Evolutionary conservation across 106 monocot genomes (phyloP), one percentile per base, ranked within the genome.

Genomic region (Phalaenopsis aphrodite): DNA sequence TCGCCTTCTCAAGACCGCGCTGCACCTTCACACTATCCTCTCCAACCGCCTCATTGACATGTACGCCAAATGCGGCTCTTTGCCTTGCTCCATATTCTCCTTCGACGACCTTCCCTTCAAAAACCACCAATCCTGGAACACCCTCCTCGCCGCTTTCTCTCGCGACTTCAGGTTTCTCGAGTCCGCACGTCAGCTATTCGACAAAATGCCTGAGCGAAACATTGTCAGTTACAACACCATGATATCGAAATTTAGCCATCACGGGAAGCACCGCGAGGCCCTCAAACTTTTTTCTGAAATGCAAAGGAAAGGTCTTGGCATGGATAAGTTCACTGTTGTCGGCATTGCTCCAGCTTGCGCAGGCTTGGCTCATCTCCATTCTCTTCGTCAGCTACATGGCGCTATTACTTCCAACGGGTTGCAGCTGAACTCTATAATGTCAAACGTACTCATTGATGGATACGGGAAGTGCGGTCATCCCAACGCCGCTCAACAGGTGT

Each of bases 401-500:
- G 77, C 72, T 6, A 64, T 84, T 16, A 56, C 88, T 5, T 48
- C 52, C 3, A 65, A 58, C 38, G 85, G 85, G 77, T 17, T 90
- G 65, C 79, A 82, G 10, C 4, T 86, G 42, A 87, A 80, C 76
- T 19, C 71, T 37, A 86, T 89, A 19, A 86, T 85, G 75, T 69
- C 36, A 11, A 94, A 94, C 55, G 85, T 80, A 12, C 36, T 94
- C 78, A 83, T 94, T 17, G 86, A 84, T 56, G 83, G 83, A 21
- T 94, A 94, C 39, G 91, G 91, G 18, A 94, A 94, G 81, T 91
- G 91, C n/a, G 82, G 86, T 4, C 85, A 88, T 76, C 61, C 72
- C 2, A 79, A 77, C 12, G 15, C 65, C 1, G 37, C 90, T 24
- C 56, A 80, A 24, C 37, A 6, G 15, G 58, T 90, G 24, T 93